phyloP scores from a whole-genome alignment of 495 filamentous ascomycete genomes.

The Xylaria grammica region DNA sequence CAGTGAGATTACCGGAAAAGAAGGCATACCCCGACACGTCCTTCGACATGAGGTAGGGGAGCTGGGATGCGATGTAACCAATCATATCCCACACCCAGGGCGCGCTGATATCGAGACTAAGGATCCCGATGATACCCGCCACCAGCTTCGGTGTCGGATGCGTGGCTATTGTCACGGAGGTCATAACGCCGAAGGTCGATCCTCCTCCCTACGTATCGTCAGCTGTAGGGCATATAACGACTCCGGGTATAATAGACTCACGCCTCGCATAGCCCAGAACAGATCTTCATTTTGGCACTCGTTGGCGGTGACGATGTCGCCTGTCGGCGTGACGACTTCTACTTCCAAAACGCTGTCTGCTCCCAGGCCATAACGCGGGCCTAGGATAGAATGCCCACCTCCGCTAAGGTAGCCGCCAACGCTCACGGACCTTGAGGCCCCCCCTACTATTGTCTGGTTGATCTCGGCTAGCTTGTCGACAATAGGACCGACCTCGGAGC shows the following conservation, averaged over 20 bases:
- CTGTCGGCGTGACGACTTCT: conserved; percentile 63
- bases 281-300: conserved; percentile 63
- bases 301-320: conserved; percentile 59
- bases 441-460: conserved; percentile 44
- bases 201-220: conserved; percentile 58
- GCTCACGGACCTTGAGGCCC: conserved; percentile 32
- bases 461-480: conserved; percentile 37
- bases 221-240: not conserved
- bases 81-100: conserved; percentile 35
- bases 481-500: conserved; percentile 43
- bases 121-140: conserved; percentile 26
- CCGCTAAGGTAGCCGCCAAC: conserved; percentile 65
- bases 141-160: conserved; percentile 40
- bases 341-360: conserved; percentile 68
- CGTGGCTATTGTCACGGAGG: conserved; percentile 56
- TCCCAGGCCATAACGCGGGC: conserved; percentile 61
- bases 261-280: conserved; percentile 70
- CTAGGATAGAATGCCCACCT: conserved; percentile 63
- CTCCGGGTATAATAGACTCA: conserved; percentile 30
- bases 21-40: conserved; percentile 48
- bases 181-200: conserved; percentile 68
- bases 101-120: conserved; percentile 18
- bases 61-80: conserved; percentile 45
- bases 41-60: conserved; percentile 40
- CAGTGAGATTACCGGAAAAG: conserved; percentile 38